Conservation (phyloP, 257 asterid genomes). For the Penstemon newberryi region DNA sequence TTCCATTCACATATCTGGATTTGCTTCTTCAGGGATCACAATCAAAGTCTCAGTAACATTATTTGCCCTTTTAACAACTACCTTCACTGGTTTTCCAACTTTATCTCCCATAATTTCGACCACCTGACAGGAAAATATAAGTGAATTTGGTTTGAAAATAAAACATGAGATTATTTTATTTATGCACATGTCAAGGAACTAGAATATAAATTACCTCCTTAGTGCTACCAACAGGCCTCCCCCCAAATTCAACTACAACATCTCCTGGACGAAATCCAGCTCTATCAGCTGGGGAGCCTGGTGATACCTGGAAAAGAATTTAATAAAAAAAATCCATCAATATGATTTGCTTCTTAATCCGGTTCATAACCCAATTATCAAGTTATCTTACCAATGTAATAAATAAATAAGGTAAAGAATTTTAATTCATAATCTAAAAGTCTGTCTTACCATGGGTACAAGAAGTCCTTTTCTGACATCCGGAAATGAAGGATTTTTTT, state of each 20-base stretch:
- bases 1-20: conserved; percentile 60
- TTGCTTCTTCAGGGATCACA: conserved; percentile 83
- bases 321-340: not conserved
- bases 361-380: too few relatives aligned
- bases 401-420: not conserved
- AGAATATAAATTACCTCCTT: conserved; percentile 60
- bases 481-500: conserved; percentile 66
- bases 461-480: conserved; percentile 72
- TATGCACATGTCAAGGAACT: not conserved
- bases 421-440: not conserved
- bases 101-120: conserved; percentile 68
- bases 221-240: conserved; percentile 57
- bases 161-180: not conserved
- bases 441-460: conserved; percentile 65
- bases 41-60: conserved; percentile 48
- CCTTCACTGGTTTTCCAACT: conserved; percentile 65
- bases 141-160: not conserved
- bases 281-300: conserved; percentile 87
- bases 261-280: conserved; percentile 92
- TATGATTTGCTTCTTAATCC: too few relatives aligned
- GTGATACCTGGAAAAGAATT: conserved; percentile 54
- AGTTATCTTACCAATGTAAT: conserved; percentile 2
- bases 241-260: conserved; percentile 77
- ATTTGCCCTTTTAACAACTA: conserved; percentile 62
- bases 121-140: conserved; percentile 38